Base-by-base conservation (phyloP, 2,329 filamentous ascomycete genomes). In the Diaporthe destruens region DNA sequence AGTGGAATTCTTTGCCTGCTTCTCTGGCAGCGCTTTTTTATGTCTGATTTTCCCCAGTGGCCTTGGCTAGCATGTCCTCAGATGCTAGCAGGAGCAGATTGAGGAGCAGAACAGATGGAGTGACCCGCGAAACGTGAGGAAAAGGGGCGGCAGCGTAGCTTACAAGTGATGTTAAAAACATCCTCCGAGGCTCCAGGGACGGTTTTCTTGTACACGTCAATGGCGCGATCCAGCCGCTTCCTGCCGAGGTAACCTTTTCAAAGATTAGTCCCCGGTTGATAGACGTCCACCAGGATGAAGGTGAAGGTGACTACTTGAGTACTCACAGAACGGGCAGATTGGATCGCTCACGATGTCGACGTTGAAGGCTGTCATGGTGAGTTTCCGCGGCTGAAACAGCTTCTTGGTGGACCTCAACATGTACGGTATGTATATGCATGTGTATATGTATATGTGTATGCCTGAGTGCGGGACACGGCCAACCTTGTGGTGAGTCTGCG, bases 301-400 rank as follows among this genome's bases (percentile, higher is more conserved):
- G 2, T 47, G 29, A 29, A 29, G 29, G 29, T 29, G 29, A 5
- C n/a, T n/a, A n/a, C n/a, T n/a, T 29, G 44, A 18, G 6, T n/a
- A 47, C 44, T 8, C 9, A n/a, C 47, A 51, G 80, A 85, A 88
- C 6, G 94, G 93, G 80, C 94, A 97, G 77, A 96, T 89, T 2
- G 90, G 93, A 83, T 97, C 95, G n/a, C 89, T 94, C 72, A 95
- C 90, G 79, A 94, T 89, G 73, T 92, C 90, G 82, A 97, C 93
- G 74, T 90, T 89, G 84, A 95, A 93, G 77, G 90, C 89, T 25
- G 91, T 90, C 93, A 95, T 95, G 56, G 56, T 80, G 71, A 70
- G 42, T 25, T n/a, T 32, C n/a, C 69, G 71, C 42, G 61, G 61
- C 25, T 71, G 73, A 23, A 71, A 63, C n/a, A 65, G 51, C 29